These are phyloP conservation scores for Ophiostoma sp. DNA, from an alignment of 2,329 filamentous ascomycete genomes.

Conservation along the genomic window DNA sequence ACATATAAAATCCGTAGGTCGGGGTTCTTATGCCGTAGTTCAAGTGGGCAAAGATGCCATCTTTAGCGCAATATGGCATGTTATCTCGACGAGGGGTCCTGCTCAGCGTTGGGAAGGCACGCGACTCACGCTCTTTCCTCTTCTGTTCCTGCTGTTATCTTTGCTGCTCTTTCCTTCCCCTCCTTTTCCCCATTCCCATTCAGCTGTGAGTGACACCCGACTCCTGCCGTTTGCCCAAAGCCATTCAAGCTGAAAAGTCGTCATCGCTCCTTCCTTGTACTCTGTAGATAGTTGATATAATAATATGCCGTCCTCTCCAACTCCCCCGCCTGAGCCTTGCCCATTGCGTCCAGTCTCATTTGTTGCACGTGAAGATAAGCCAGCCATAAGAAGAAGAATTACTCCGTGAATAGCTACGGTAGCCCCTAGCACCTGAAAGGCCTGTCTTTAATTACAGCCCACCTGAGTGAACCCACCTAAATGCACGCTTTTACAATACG, in stretches of 20 bases:
- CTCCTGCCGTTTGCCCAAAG: neutral
- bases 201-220: neutral
- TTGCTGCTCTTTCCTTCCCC: neutral
- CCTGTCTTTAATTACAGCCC: conserved; percentile 1
- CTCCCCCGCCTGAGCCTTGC: neutral
- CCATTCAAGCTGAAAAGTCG: neutral
- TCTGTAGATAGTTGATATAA: neutral
- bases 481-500: neutral
- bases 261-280: neutral
- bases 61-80: neutral
- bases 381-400: neutral
- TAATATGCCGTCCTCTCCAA: neutral
- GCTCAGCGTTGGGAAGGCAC: neutral
- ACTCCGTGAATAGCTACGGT: neutral
- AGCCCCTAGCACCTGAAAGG: neutral
- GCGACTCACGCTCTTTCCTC: neutral
- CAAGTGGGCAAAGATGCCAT: neutral
- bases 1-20: neutral
- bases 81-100: conserved; percentile 4
- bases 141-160: neutral
- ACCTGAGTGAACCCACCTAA: conserved; percentile 6
- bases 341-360: neutral
- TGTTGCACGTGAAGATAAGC: conserved; percentile 17
- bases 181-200: neutral
- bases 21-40: neutral